These are phyloP conservation scores for Syzygium aqueum DNA, from an alignment of 345 rosid species.

Conservation along the genomic window DNA sequence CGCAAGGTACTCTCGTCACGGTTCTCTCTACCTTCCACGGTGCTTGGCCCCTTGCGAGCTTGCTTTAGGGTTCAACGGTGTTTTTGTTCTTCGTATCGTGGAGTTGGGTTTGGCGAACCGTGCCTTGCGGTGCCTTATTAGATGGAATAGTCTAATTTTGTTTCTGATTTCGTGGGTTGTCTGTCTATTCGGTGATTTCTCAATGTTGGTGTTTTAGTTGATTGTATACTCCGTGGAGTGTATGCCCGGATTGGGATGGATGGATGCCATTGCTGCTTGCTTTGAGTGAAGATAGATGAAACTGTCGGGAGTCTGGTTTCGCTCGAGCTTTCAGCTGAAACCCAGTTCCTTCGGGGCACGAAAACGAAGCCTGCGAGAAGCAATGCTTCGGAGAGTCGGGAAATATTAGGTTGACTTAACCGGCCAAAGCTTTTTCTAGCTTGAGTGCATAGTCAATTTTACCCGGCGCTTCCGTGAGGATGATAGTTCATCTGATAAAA, in stretches of 20 bases:
- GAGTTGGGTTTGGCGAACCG: too few relatives aligned
- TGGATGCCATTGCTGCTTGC: not conserved
- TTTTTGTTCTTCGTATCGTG: too few relatives aligned
- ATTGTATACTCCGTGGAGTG: not conserved
- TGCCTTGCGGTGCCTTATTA: not conserved
- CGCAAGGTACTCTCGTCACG: slow-evolving; percentile 51
- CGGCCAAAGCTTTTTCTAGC: not conserved
- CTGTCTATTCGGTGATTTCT: not conserved
- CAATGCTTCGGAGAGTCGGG: not conserved
- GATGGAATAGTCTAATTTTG: not conserved
- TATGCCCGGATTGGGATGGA: not conserved
- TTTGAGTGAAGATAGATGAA: not conserved
- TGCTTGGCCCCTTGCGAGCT: too few relatives aligned
- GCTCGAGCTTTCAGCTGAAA: not conserved
- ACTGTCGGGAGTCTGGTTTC: not conserved
- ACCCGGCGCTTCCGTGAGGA: not conserved
- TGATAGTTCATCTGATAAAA: not conserved
- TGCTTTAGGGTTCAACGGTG: too few relatives aligned
- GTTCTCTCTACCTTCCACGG: too few relatives aligned
- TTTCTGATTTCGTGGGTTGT: not conserved
- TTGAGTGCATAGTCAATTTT: not conserved
- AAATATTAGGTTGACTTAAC: not conserved
- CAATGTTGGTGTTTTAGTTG: not conserved
- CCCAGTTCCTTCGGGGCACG: not conserved
- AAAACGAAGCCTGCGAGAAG: not conserved